Percentiles rank a stretch among this genome's conserved stretches.
Evolutionary conservation across 1,139 yeast genomes (phyloP).

Genomic region (Candida labiduridarum): DNA sequence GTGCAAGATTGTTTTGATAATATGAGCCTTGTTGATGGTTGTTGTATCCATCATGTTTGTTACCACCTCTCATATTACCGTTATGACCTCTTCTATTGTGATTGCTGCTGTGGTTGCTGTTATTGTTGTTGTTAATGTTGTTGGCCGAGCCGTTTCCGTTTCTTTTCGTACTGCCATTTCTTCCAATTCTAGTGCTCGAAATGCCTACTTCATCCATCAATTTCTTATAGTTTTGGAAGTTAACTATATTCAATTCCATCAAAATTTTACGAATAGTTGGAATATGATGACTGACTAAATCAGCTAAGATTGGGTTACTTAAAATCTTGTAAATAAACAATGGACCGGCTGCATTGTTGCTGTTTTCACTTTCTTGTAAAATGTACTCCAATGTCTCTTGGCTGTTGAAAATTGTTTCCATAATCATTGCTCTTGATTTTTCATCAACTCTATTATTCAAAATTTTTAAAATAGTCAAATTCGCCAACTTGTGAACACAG

Average conservation of each 20-base stretch:
- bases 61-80: slow-evolving; percentile 1
- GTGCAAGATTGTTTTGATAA: background rate
- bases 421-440: slow-evolving; percentile 59
- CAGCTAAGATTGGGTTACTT: slow-evolving; percentile 57
- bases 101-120: background rate
- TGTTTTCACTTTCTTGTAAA: slow-evolving; percentile 21
- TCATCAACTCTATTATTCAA: slow-evolving; percentile 70
- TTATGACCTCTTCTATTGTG: slow-evolving; percentile 4
- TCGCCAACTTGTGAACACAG: slow-evolving; percentile 86
- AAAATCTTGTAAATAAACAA: slow-evolving; percentile 80
- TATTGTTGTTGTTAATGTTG: background rate
- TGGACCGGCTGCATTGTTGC: slow-evolving; percentile 65
- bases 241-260: slow-evolving; percentile 54
- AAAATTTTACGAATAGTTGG: slow-evolving; percentile 61
- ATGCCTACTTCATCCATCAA: slow-evolving; percentile 93
- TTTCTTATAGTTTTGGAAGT: slow-evolving; percentile 78
- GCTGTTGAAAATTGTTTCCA: slow-evolving; percentile 67
- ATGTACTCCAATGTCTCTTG: slow-evolving; percentile 28
- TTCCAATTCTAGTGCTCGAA: slow-evolving; percentile 36
- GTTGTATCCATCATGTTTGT: slow-evolving; percentile 7
- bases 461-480: slow-evolving; percentile 78
- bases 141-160: slow-evolving; percentile 5
- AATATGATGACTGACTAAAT: slow-evolving; percentile 16
- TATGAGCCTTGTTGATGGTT: slow-evolving; percentile 8
- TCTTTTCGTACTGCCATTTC: slow-evolving; percentile 23